Evolutionary conservation across 129 eudicot genomes (phyloP), one percentile per base, ranked within the genome.

Genomic region (Calendula officinalis): DNA sequence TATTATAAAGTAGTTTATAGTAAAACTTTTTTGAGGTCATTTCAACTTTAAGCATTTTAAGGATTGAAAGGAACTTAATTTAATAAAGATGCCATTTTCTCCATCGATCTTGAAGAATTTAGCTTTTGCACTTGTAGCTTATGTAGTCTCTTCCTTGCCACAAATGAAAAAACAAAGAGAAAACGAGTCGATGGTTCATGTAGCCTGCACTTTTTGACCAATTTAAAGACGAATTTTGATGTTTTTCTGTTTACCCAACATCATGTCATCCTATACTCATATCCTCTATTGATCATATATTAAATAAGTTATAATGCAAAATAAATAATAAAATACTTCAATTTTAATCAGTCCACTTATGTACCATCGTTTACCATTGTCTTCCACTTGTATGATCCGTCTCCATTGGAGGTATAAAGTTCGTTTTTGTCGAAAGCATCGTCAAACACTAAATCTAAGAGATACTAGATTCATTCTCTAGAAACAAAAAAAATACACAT

Each of bases 41-140:
- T 6, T 42, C 16, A 6, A 33, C 37, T 64, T 46, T 64, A 55
- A 27, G 12, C 41, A 8, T 57, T 67, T 68, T 15, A 41, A 8
- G 37, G 44, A 42, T 33, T 5, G 43, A 45, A 42, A 9, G 68
- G 43, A 63, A 43, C 33, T 56, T 42, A 42, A 61, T 56, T 13
- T 55, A 41, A 5, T 15, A 3, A 51, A 68, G 74, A 56, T 13
- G 57, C 65, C 64, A 34, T 45, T 47, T 59, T 58, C 59, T 57
- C 58, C 41, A 69, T 69, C 49, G 17, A 58, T 58, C 14, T 17
- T 69, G n/a, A 69, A 17, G 67, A 58, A 69, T 58, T 69, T 42
- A 47, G 60, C 60, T 47, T 69, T 69, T 58, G 56, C 56, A 69
- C 57, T 44, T 45, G 45, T 34, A 45, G 37, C 11, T 56, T 56